Conservation (phyloP, 768 basidiomycete species). For the Xerocomellus intermedius region DNA sequence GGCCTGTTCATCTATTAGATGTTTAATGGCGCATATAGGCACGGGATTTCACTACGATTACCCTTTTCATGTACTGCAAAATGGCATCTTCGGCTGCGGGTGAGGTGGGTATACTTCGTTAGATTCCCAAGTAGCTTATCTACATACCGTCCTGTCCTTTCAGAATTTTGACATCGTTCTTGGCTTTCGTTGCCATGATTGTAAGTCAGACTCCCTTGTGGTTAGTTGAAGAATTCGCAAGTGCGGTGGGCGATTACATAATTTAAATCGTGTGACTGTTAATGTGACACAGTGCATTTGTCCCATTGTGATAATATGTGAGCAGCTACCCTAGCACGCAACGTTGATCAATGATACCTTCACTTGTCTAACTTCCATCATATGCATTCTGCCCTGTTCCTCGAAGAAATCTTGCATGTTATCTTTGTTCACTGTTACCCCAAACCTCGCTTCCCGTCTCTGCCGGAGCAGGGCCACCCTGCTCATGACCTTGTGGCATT, state of each 20-base stretch:
- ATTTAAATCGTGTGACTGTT: too few species aligned
- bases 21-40: conserved; percentile 5
- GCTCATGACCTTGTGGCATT: background rate
- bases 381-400: background rate
- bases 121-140: background rate
- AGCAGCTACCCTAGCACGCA: too few species aligned
- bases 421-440: background rate
- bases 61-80: conserved; percentile 76
- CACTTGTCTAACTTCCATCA: too few species aligned
- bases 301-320: too few species aligned
- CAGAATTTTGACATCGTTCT: conserved; percentile 55
- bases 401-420: background rate
- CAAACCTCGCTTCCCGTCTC: too few species aligned
- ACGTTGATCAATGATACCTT: too few species aligned
- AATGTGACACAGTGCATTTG: too few species aligned
- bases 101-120: background rate
- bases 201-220: background rate
- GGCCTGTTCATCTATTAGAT: conserved; percentile 81
- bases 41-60: conserved; percentile 20
- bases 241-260: too few species aligned
- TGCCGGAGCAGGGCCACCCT: background rate
- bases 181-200: conserved; percentile 47
- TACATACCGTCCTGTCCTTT: conserved; percentile 71
- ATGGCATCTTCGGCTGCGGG: conserved; percentile 68
- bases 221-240: too few species aligned